Conservation (phyloP, 768 basidiomycete genomes). For the Vishniacozyma victoriae region DNA sequence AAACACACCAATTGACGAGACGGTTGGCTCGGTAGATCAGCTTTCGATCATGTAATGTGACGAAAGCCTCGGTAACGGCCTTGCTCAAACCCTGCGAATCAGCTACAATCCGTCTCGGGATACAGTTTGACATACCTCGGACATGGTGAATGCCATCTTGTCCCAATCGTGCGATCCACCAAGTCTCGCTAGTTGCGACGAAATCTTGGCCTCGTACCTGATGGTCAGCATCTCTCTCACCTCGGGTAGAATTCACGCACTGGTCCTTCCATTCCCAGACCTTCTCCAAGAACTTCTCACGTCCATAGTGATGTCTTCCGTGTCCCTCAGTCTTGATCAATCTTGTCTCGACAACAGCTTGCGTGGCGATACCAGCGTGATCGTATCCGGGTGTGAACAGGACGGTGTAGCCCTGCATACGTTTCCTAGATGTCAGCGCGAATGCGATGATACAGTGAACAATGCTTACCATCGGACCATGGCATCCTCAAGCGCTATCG, state of each 20-base stretch:
- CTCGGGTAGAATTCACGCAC: constrained; percentile 52
- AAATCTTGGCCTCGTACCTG: constrained; percentile 90
- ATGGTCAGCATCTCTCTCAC: neutral
- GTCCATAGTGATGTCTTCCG: constrained; percentile 88
- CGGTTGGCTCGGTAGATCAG: constrained; percentile 91
- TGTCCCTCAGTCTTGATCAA: constrained; percentile 73
- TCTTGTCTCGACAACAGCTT: constrained; percentile 92
- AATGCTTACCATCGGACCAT: constrained; percentile 75
- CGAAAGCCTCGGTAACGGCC: constrained; percentile 89
- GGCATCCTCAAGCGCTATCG: constrained; percentile 82
- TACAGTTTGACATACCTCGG: constrained; percentile 60
- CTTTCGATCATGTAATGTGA: constrained; percentile 81
- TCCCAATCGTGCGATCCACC: constrained; percentile 95
- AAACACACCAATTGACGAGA: constrained; percentile 96
- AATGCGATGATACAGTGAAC: neutral
- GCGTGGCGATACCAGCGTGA: constrained; percentile 96
- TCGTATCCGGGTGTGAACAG: constrained; percentile 93
- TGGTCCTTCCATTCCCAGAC: constrained; percentile 97
- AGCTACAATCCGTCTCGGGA: neutral
- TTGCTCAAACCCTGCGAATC: constrained; percentile 60
- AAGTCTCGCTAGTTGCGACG: constrained; percentile 75
- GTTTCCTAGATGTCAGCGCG: constrained; percentile 60
- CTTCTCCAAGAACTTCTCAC: constrained; percentile 80
- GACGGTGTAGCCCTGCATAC: constrained; percentile 88
- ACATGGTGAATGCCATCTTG: constrained; percentile 92